Base-by-base conservation (phyloP, 805 yeast species). In the Cyberlindnera americana region DNA sequence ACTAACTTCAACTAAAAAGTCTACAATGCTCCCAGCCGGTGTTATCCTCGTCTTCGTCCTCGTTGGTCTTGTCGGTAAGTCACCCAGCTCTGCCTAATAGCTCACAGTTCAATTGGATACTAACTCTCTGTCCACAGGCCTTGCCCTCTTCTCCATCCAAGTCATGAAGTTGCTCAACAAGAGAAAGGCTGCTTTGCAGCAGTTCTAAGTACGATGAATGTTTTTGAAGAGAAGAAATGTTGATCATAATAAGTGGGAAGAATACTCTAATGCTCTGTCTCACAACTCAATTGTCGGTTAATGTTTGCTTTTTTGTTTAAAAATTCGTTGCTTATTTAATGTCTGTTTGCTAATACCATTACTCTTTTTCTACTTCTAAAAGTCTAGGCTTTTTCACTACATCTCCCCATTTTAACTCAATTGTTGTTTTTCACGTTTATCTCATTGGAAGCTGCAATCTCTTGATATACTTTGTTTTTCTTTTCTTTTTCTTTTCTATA, bases 1-100 rank as follows among this genome's bases (percentile, higher is more conserved):
- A 33, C 35, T 33, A 33, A 33, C 35, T 12, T 16, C n/a, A 15
- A 5, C n/a, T 19, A 16, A 19, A 14, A 12, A 23, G 23, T 28
- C 38, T n/a, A 45, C 47, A 55, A 56, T 57, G 61, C 56, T 57
- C 40, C 61, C 61, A 57, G 48, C 58, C 33, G 61, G 61, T 57
- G 61, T 57, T 50, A 57, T 57, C 46, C 49, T 57, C 48, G 61
- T 57, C 45, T 57, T 57, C 50, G 53, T 49, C 42, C 39, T 57
- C 29, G 28, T 57, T 33, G 52, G 52, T 41, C 52, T 55, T 44
- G 49, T 56, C 37, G 61, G 56, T 53, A 32, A 27, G 57, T 53
- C n/a, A 6, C 16, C 13, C n/a, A n/a, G n/a, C n/a, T n/a, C n/a
- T n/a, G n/a, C n/a, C n/a, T n/a, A n/a, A n/a, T n/a, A n/a, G n/a